phyloP scores from a whole-genome alignment of 805 yeast genomes.

The Zygosaccharomyces pseudorouxii region DNA sequence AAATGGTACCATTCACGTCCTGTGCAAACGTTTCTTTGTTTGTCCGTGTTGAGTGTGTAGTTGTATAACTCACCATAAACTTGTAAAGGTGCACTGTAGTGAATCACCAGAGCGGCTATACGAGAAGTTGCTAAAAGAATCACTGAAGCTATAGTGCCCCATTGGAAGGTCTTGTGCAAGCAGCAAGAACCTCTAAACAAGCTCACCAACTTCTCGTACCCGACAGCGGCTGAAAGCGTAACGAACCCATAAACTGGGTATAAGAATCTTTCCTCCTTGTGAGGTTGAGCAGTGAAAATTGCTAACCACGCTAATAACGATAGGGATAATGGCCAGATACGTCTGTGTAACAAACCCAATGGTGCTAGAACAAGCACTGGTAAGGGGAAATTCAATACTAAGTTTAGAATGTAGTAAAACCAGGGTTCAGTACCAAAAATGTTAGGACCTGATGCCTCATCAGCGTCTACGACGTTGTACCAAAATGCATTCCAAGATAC shows the following conservation, averaged over 20 bases:
- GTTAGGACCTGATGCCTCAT: constrained; percentile 71
- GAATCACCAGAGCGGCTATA: constrained; percentile 53
- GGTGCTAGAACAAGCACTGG: constrained; percentile 35
- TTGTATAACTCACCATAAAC: constrained; percentile 43
- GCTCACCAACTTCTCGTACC: constrained; percentile 28
- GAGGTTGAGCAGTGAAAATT: constrained; percentile 72
- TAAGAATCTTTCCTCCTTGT: constrained; percentile 87
- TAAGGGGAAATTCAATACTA: constrained; percentile 66
- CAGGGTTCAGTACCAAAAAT: constrained; percentile 86
- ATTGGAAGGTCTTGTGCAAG: constrained; percentile 18
- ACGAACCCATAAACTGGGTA: constrained; percentile 80
- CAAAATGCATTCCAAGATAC: constrained; percentile 80
- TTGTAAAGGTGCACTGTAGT: constrained; percentile 69
- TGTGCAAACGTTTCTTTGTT: constrained; percentile 60
- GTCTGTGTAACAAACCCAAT: constrained; percentile 26
- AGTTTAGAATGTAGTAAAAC: constrained; percentile 62
- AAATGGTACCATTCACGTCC: constrained; percentile 95
- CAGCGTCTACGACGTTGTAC: constrained; percentile 71
- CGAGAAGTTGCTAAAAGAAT: constrained; percentile 43
- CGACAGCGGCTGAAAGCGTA: constrained; percentile 55
- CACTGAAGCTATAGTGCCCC: constrained; percentile 5
- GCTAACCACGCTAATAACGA: constrained; percentile 65
- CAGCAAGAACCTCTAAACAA: constrained; percentile 9
- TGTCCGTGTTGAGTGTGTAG: constrained; percentile 31
- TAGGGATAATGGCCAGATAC: constrained; percentile 33